Evolutionary conservation across 306 rosid species (phyloP), one percentile per base, ranked within the genome.

Genomic region (Vachellia pachyceras): DNA sequence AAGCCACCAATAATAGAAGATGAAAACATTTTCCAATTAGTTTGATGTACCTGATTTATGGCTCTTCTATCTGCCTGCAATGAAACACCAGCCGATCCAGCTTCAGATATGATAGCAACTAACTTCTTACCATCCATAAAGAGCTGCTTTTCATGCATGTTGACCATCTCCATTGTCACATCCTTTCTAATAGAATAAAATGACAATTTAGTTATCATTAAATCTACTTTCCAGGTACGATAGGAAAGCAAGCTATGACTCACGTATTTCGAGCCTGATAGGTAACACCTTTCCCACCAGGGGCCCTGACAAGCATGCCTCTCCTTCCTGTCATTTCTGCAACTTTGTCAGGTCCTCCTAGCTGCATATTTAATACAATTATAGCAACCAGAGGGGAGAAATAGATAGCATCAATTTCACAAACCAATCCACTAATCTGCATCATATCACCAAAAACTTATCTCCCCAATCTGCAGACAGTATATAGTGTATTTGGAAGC

Each of bases 311-410:
- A 84, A 95, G 96, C 99, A 95, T 95, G 81, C 99, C 99, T 83
- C 99, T 92, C 89, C 99, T 93, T 86, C 99, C 99, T 42, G 99
- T 95, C 78, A 95, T 90, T 88, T 95, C 99, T 60, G 98, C 94
- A 68, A 95, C 97, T 72, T 91, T 95, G 60, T 95, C 99, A 75
- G 99, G 99, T 57, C 99, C 99, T 69, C 99, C 98, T 58, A 95
- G 90, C 99, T 95, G 92, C 78, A 79, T 47, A 41, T 77, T 52
- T 75, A 55, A 47, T 68, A 66, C 52, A 77, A 18, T 82, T 64
- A 77, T 44, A n/a, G 65, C 49, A 55, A 46, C 39, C 58, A 78
- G 47, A 76, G 41, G 78, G 42, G 45, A 82, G 70, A 52, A 61
- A 66, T 54, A 78, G 78, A 69, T 73, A 66, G 7, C 52, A 80